Conservation (phyloP, 331 rosid species). For the Acacia pycnantha region DNA sequence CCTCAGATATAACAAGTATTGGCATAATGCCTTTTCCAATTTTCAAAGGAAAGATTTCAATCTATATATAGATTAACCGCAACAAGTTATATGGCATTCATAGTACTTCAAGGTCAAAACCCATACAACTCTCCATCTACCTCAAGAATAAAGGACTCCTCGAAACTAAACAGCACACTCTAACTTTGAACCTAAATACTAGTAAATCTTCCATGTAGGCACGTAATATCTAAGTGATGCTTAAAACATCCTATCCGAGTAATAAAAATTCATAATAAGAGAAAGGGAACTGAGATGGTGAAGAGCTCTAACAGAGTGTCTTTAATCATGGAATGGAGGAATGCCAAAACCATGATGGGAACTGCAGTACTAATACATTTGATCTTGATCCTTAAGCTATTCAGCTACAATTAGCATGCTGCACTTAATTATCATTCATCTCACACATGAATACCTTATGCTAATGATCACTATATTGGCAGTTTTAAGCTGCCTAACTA, state of each 20-base stretch:
- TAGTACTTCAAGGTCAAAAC: background rate
- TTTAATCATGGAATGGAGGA: background rate
- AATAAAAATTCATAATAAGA: background rate
- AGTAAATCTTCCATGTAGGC: background rate
- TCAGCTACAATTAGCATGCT: slow-evolving; percentile 11
- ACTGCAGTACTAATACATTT: background rate
- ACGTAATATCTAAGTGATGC: background rate
- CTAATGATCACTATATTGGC: background rate
- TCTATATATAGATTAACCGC: background rate
- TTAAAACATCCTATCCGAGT: background rate
- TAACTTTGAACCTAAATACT: background rate
- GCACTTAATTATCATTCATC: background rate
- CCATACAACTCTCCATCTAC: background rate
- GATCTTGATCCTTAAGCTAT: slow-evolving; percentile 5
- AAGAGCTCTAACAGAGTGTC: background rate
- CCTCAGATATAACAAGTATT: background rate
- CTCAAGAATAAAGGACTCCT: background rate
- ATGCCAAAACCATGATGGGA: background rate
- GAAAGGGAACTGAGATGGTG: background rate
- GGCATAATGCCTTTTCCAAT: background rate
- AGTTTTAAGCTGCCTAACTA: background rate
- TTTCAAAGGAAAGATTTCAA: background rate
- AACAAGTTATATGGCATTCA: background rate
- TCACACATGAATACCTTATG: background rate
- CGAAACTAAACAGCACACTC: background rate